Evolutionary conservation across 139 green algal genomes (phyloP), one percentile per base, ranked within the genome.

Genomic region (Auxenochlorella protothecoides): DNA sequence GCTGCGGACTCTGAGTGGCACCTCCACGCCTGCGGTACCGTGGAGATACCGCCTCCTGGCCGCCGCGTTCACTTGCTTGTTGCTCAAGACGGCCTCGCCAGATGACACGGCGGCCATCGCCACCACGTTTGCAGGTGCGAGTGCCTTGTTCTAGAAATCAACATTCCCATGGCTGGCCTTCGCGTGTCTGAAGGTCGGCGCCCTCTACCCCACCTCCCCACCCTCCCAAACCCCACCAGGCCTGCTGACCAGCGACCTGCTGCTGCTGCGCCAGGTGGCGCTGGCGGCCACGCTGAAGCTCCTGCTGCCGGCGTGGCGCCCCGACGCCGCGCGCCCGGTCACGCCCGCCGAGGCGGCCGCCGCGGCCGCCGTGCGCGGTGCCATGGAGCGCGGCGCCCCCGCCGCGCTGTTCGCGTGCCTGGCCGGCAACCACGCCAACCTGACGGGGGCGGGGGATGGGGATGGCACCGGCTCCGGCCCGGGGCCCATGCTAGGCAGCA

Each of bases 1-100:
- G 62, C 62, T 83, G 54, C 81, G 4, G 68, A 66, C 4, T 70
- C 70, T 71, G 75, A 72, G 53, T 59, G 15, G 65, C 51, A 6
- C 55, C 59, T 13, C 68, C 69, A 59, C 62, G 66, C 52, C 64
- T 2, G 59, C 71, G 68, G 51, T 89, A 55, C 83, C 85, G 70
- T 91, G 86, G 80, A 81, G 87, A 52, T 91, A 89, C 73, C 59
- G 57, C 55, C 62, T 88, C 53, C 69, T 86, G 59, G 79, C 85
- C 59, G 89, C 88, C 67, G 74, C 65, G 7, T 16, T 85, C 12
- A 75, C 87, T 15, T 12, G 88, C 68, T 76, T 91, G 68, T 72
- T 92, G 62, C 70, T 89, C 55, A 73, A 78, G 53, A 56, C 60
- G 6, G 78, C 88, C 70, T 80, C 78, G 65, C 65, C 72, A 27